Conservation (phyloP, 352 stramenopile genomes). For the Globisporangium parvum region DNA sequence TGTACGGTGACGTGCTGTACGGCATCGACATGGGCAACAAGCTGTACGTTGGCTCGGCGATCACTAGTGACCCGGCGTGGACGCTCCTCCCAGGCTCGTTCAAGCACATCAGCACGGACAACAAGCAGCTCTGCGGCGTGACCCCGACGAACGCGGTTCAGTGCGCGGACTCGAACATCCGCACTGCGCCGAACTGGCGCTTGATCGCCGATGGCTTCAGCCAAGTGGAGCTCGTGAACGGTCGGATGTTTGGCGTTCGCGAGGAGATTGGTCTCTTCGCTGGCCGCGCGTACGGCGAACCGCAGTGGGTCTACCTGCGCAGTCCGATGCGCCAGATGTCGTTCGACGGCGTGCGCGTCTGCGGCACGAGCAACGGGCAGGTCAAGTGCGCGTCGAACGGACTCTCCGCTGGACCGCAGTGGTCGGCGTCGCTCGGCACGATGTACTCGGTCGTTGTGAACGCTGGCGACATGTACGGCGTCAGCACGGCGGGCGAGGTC, state of each 20-base stretch:
- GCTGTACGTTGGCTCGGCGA: slow-evolving; percentile 7
- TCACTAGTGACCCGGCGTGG: slow-evolving; percentile 9
- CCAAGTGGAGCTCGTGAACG: slow-evolving; percentile 16
- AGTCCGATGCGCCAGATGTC: slow-evolving; percentile 9
- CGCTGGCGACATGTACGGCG: slow-evolving; percentile 13
- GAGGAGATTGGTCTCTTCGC: slow-evolving; percentile 1
- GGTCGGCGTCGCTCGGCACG: slow-evolving; percentile 6
- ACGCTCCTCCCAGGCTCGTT: slow-evolving; percentile 5
- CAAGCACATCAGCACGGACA: slow-evolving; percentile 21
- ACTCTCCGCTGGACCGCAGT: slow-evolving; percentile 8
- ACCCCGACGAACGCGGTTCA: neutral
- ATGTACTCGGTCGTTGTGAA: slow-evolving; percentile 6
- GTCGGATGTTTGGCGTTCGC: slow-evolving; percentile 6
- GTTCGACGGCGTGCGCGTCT: slow-evolving; percentile 16
- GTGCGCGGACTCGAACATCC: slow-evolving; percentile 15
- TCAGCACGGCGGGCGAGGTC: slow-evolving; percentile 2
- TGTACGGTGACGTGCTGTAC: slow-evolving; percentile 24
- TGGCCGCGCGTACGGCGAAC: slow-evolving; percentile 5
- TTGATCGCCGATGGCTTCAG: slow-evolving; percentile 8
- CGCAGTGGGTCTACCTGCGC: slow-evolving; percentile 9
- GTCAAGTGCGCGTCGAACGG: slow-evolving; percentile 10
- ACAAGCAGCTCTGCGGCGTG: slow-evolving; percentile 20
- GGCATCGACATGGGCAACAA: slow-evolving; percentile 12
- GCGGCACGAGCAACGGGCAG: slow-evolving; percentile 10
- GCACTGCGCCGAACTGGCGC: slow-evolving; percentile 9